Base-by-base conservation (phyloP, 2,329 filamentous ascomycete genomes). In the Westerdykella aurantiaca region DNA sequence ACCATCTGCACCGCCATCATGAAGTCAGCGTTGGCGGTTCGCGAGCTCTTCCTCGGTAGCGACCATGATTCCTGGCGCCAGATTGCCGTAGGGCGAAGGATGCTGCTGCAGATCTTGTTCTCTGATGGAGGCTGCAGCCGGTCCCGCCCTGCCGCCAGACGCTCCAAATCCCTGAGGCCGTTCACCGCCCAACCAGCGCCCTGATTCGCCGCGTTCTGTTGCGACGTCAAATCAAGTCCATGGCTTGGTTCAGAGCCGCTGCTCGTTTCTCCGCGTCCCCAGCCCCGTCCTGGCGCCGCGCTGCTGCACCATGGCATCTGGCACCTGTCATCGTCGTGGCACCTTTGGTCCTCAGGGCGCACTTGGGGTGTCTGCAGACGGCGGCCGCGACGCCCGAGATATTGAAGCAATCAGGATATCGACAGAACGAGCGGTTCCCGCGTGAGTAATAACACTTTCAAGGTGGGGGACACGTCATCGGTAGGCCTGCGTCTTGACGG, bases 51-150 rank as follows among this genome's bases (percentile, higher is more conserved):
- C 44, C 59, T 60, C 57, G 60, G 60, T 64, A 61, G 56, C 58
- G 59, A 61, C 33, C 51, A 46, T 21, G 25, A 29, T 47, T 50
- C 52, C 51, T 58, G 60, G 58, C 59, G 57, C 58, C 53, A 60
- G 59, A 61, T 60, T 58, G 48, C 60, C 58, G 61, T 53, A 57
- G 52, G 56, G 58, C 56, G 56, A 57, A 59, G 56, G 55, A 58
- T 60, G 57, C 48, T 29, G 25, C 25, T 64, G 64, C 60, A 64
- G 63, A 68, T 67, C 64, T 66, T 63, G 58, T 64, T 63, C 61
- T 58, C 60, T 35, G 33, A 9, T 35, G 33, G 16, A 34, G 33
- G 13, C 33, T 34, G 33, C 33, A 35, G 12, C 31, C 50, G 53
- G 58, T 55, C 55, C 50, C 46, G 49, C 41, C 56, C 54, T 58